Evolutionary conservation across 2,329 filamentous ascomycete genomes (phyloP).

Genomic region (Fusarium napiforme): DNA sequence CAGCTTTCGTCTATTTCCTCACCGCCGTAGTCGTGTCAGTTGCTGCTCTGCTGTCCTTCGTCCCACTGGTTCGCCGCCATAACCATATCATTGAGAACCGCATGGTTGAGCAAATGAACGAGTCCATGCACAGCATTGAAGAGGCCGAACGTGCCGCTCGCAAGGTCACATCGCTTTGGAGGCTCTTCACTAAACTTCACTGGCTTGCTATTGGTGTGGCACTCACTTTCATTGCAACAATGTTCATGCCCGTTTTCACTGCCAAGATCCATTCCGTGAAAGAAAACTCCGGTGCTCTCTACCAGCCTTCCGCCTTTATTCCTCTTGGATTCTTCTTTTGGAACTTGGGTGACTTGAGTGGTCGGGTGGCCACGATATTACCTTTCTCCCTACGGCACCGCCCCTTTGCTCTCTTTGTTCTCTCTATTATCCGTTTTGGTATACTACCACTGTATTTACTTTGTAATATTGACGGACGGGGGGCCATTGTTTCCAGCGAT

Average conservation of each 20-base stretch:
- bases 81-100: constrained; percentile 62
- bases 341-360: constrained; percentile 88
- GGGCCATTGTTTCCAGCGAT: constrained; percentile 81
- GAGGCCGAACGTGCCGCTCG: constrained; percentile 64
- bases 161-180: constrained; percentile 65
- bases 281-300: constrained; percentile 61
- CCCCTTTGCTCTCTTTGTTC: constrained; percentile 73
- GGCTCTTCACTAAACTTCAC: constrained; percentile 79
- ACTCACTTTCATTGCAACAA: constrained; percentile 83
- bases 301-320: constrained; percentile 83
- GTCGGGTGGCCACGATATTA: constrained; percentile 74
- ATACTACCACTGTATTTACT: constrained; percentile 89
- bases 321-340: constrained; percentile 91
- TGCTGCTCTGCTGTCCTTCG: constrained; percentile 76
- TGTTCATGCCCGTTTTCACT: constrained; percentile 97
- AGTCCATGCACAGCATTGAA: constrained; percentile 62
- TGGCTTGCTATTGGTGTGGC: constrained; percentile 83
- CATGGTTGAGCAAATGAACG: constrained; percentile 60
- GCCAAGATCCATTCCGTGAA: constrained; percentile 65
- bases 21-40: constrained; percentile 83
- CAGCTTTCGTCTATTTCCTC: constrained; percentile 91
- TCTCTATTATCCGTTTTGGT: constrained; percentile 71
- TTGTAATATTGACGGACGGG: constrained; percentile 85
- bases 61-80: constrained; percentile 75
- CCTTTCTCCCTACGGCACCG: constrained; percentile 68